A percentile compares a stretch with the other conserved stretches of the same genome.
Evolutionary conservation across 768 basidiomycete genomes (phyloP).

Genomic region (Leccinum uliginosum): DNA sequence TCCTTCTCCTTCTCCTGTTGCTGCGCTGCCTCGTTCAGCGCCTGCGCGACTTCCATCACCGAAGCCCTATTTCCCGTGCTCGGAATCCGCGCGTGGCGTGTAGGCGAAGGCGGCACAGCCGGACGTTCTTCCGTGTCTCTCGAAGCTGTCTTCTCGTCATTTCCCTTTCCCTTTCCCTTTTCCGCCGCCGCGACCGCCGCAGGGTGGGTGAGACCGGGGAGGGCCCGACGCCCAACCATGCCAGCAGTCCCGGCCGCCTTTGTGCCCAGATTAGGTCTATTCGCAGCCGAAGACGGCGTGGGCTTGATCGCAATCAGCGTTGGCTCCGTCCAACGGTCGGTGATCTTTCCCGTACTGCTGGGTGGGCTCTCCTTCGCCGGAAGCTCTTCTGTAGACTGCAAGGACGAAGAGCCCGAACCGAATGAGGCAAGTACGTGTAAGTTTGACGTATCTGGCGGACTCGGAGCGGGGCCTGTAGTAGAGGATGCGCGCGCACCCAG

Average conservation of each 20-base stretch:
- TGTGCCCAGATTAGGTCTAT: slow-evolving; percentile 3
- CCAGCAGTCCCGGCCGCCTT: slow-evolving; percentile 18
- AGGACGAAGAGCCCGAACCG: not conserved
- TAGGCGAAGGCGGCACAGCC: slow-evolving; percentile 29
- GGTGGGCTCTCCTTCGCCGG: slow-evolving; percentile 7
- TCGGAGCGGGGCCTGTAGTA: slow-evolving; percentile 4
- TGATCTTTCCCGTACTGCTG: slow-evolving; percentile 15
- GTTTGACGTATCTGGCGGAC: not conserved
- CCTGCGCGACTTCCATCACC: slow-evolving; percentile 77
- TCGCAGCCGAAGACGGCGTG: not conserved
- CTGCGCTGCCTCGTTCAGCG: slow-evolving; percentile 38
- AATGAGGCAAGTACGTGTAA: not conserved
- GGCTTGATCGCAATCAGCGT: slow-evolving; percentile 32
- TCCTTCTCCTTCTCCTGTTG: slow-evolving; percentile 2
- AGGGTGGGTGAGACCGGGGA: slow-evolving; percentile 37
- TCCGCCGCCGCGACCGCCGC: slow-evolving; percentile 13
- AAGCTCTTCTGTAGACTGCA: not conserved
- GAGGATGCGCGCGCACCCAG: not conserved
- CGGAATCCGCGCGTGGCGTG: slow-evolving; percentile 53
- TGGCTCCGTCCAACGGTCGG: slow-evolving; percentile 32
- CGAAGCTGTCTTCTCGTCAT: not conserved
- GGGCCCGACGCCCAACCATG: slow-evolving; percentile 37
- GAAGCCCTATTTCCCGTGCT: slow-evolving; percentile 66
- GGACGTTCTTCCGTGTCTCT: slow-evolving; percentile 21
- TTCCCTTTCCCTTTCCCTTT: slow-evolving; percentile 10